Conservation (phyloP, 306 rosid species). For the Echinosophora koreensis region DNA sequence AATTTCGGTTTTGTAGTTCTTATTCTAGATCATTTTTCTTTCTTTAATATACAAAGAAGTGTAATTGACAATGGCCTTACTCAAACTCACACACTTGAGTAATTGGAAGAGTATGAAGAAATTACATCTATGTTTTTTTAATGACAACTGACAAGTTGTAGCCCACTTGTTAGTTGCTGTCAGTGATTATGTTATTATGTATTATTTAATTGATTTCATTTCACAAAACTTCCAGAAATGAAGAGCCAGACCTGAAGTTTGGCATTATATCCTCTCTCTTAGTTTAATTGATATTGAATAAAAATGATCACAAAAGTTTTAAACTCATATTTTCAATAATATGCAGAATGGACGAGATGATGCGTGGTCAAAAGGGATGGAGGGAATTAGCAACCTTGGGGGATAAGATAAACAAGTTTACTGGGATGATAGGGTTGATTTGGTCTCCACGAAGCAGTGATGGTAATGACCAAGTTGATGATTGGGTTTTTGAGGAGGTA, state of each 20-base stretch:
- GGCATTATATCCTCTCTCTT: constrained; percentile 16
- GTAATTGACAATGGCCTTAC: constrained; percentile 5
- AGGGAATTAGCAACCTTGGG: constrained; percentile 93
- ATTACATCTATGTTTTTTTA: constrained; percentile 1
- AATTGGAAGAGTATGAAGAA: constrained; percentile 21
- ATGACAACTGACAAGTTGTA: constrained; percentile 21
- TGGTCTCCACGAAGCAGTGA: constrained; percentile 91
- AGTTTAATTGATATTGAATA: constrained; percentile 32
- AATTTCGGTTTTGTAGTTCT: constrained; percentile 34
- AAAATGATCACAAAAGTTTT: constrained; percentile 13
- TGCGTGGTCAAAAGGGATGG: constrained; percentile 99
- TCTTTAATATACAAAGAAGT: constrained; percentile 13
- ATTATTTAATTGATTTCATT: constrained; percentile 6
- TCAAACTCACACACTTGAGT: constrained; percentile 12
- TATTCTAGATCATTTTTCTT: background rate
- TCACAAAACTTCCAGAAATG: constrained; percentile 10
- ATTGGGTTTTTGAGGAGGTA: constrained; percentile 98
- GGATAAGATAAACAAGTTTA: constrained; percentile 87
- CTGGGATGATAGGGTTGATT: constrained; percentile 95
- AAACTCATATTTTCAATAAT: constrained; percentile 37
- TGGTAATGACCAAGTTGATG: constrained; percentile 64
- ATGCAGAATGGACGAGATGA: constrained; percentile 98
- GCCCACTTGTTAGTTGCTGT: constrained; percentile 9
- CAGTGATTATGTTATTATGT: constrained; percentile 21
- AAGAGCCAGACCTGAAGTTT: constrained; percentile 7